phyloP scores from a whole-genome alignment of 202 grass and related monocot species.

The Carex sylvatica region DNA sequence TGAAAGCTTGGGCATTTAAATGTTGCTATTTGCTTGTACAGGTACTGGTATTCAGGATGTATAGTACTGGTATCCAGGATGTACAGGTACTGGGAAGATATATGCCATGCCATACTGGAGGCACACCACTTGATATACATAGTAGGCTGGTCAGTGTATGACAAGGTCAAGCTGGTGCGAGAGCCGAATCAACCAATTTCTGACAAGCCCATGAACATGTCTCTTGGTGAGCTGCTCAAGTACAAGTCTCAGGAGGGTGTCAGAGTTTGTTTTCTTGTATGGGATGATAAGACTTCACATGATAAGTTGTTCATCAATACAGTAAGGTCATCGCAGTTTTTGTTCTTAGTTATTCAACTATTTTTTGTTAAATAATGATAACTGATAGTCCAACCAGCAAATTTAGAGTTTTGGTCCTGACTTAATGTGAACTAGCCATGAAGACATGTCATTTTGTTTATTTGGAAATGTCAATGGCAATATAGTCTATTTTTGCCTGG shows the following conservation, averaged over 20 bases:
- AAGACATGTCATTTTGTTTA: not conserved
- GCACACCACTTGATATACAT: slow-evolving; percentile 97
- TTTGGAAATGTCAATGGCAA: not conserved
- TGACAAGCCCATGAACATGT: slow-evolving; percentile 40
- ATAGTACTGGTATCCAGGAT: too few species aligned
- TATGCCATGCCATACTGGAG: slow-evolving; percentile 92
- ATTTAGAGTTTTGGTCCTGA: not conserved
- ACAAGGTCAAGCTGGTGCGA: slow-evolving; percentile 82
- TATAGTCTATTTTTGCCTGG: not conserved
- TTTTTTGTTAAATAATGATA: not conserved
- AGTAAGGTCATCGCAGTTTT: slow-evolving; percentile 34
- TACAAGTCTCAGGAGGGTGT: slow-evolving; percentile 97
- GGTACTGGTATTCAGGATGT: too few species aligned
- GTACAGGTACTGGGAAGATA: slow-evolving; percentile 67
- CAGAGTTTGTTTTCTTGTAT: slow-evolving; percentile 91
- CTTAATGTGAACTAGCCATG: not conserved
- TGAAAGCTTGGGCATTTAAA: too few species aligned
- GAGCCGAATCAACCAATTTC: slow-evolving; percentile 56
- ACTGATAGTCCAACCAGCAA: not conserved
- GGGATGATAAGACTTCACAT: slow-evolving; percentile 97
- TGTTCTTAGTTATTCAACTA: not conserved
- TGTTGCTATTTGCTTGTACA: too few species aligned
- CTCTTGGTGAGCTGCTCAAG: slow-evolving; percentile 83
- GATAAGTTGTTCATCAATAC: slow-evolving; percentile 89
- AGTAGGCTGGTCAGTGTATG: slow-evolving; percentile 85